Percentiles rank a stretch among this genome's conserved stretches.
Conservation (phyloP, 2,329 filamentous ascomycete genomes). For the Stagonosporopsis vannaccii region DNA sequence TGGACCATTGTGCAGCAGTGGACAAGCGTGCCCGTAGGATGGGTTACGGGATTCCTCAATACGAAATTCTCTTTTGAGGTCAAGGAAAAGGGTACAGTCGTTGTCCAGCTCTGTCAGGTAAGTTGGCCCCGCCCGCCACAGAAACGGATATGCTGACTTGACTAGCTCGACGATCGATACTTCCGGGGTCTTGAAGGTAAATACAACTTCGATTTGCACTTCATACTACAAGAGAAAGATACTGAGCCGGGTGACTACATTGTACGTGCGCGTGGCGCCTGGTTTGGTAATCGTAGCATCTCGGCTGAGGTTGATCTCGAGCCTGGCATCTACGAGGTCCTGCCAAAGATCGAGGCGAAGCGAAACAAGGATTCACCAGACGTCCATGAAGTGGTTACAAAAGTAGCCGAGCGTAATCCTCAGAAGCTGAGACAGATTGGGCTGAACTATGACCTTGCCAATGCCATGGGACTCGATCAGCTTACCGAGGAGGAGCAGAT, state of each 20-base stretch:
- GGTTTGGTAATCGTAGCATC: slow-evolving; percentile 72
- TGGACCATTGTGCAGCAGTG: slow-evolving; percentile 68
- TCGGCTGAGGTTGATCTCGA: slow-evolving; percentile 78
- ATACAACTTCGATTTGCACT: slow-evolving; percentile 64
- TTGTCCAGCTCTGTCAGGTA: slow-evolving; percentile 66
- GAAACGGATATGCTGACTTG: slow-evolving; percentile 43
- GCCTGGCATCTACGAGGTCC: slow-evolving; percentile 74
- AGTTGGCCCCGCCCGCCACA: slow-evolving; percentile 39
- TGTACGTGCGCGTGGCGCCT: slow-evolving; percentile 59
- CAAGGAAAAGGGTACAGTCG: slow-evolving; percentile 59
- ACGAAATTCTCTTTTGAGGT: slow-evolving; percentile 66
- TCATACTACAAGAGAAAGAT: slow-evolving; percentile 63
- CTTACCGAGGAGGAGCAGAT: slow-evolving; percentile 58
- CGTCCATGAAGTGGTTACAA: slow-evolving; percentile 69
- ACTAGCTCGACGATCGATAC: slow-evolving; percentile 64
- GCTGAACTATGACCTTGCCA: slow-evolving; percentile 72
- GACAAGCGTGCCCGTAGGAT: slow-evolving; percentile 65
- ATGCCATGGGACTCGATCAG: slow-evolving; percentile 66
- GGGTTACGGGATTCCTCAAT: slow-evolving; percentile 66
- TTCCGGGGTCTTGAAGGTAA: slow-evolving; percentile 64
- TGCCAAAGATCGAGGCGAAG: slow-evolving; percentile 74
- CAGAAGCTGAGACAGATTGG: slow-evolving; percentile 69
- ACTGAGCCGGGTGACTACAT: slow-evolving; percentile 59
- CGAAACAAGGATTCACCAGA: slow-evolving; percentile 57
- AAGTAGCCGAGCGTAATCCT: slow-evolving; percentile 48